phyloP scores from a whole-genome alignment of 2,329 filamentous ascomycete genomes.

The Clonostachys solani region DNA sequence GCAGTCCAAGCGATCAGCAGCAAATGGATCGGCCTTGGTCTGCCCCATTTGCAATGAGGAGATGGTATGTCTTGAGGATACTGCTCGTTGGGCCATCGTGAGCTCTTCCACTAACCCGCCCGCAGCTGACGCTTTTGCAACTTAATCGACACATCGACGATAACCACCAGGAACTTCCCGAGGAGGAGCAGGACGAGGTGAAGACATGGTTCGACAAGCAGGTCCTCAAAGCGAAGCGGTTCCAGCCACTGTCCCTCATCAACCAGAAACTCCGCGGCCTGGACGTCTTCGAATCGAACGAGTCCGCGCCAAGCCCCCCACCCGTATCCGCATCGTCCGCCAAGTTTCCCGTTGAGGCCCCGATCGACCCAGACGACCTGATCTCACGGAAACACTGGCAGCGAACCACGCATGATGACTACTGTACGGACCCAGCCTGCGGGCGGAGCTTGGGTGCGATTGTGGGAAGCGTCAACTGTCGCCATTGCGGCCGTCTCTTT shows the following conservation, averaged over 20 bases:
- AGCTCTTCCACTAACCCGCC: background rate
- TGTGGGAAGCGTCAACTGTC: constrained; percentile 86
- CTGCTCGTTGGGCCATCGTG: background rate
- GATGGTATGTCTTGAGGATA: constrained; percentile 62
- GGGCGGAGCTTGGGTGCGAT: constrained; percentile 73
- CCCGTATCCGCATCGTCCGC: background rate
- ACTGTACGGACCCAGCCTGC: constrained; percentile 84
- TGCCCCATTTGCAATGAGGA: constrained; percentile 99
- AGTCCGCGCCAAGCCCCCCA: constrained; percentile 39
- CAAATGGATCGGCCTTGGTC: constrained; percentile 59
- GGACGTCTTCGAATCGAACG: constrained; percentile 92
- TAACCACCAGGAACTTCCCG: constrained; percentile 82
- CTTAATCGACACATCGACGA: constrained; percentile 86
- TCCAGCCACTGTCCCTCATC: constrained; percentile 84
- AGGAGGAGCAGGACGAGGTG: constrained; percentile 86
- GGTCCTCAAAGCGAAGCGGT: constrained; percentile 87
- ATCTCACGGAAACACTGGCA: constrained; percentile 92
- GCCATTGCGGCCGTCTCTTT: constrained; percentile 88
- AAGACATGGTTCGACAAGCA: constrained; percentile 97
- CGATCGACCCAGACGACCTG: constrained; percentile 79
- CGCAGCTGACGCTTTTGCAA: constrained; percentile 82
- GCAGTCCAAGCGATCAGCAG: constrained; percentile 46
- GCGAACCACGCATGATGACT: constrained; percentile 64
- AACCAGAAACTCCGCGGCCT: constrained; percentile 92
- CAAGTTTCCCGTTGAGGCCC: constrained; percentile 31